Conservation (phyloP, 2,329 filamentous ascomycete genomes). For the Esteya vermicola region DNA sequence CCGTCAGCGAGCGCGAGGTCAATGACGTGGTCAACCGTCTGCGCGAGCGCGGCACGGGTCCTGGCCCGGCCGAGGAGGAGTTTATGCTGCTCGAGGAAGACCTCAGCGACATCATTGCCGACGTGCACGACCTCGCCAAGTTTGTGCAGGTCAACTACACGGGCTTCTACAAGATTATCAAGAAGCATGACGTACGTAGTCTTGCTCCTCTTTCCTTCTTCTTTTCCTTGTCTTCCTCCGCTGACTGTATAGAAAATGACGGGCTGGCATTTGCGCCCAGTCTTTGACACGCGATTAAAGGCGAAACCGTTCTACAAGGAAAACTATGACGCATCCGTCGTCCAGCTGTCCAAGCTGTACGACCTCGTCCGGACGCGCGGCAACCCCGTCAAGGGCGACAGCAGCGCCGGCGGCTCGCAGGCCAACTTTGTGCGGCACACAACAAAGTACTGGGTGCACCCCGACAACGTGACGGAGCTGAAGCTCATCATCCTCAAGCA, state of each 20-base stretch:
- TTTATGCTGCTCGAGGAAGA: slow-evolving; percentile 90
- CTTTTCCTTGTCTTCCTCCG: not conserved
- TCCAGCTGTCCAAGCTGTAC: slow-evolving; percentile 89
- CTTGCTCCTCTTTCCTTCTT: not conserved
- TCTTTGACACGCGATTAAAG: slow-evolving; percentile 90
- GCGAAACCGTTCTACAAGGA: slow-evolving; percentile 98
- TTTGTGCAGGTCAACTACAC: slow-evolving; percentile 98
- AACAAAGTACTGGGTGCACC: slow-evolving; percentile 99
- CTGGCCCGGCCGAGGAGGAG: slow-evolving; percentile 70
- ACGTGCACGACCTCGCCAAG: slow-evolving; percentile 95
- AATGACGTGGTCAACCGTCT: slow-evolving; percentile 69
- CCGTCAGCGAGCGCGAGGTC: slow-evolving; percentile 78
- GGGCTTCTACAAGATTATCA: slow-evolving; percentile 99
- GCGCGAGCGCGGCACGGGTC: slow-evolving; percentile 43
- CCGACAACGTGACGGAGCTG: slow-evolving; percentile 93
- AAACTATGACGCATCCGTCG: slow-evolving; percentile 92
- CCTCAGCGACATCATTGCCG: slow-evolving; percentile 92
- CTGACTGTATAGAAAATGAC: slow-evolving; percentile 65
- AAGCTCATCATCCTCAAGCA: slow-evolving; percentile 98
- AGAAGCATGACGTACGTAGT: slow-evolving; percentile 83
- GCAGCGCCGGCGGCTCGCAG: slow-evolving; percentile 77
- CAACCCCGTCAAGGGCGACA: slow-evolving; percentile 84
- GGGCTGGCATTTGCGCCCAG: slow-evolving; percentile 79
- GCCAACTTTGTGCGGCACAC: slow-evolving; percentile 95
- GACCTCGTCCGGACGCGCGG: slow-evolving; percentile 87